Evolutionary conservation across 2,329 filamentous ascomycete species (phyloP), one percentile per base, ranked within the genome.

Genomic region (Coniochaeta hoffmannii): DNA sequence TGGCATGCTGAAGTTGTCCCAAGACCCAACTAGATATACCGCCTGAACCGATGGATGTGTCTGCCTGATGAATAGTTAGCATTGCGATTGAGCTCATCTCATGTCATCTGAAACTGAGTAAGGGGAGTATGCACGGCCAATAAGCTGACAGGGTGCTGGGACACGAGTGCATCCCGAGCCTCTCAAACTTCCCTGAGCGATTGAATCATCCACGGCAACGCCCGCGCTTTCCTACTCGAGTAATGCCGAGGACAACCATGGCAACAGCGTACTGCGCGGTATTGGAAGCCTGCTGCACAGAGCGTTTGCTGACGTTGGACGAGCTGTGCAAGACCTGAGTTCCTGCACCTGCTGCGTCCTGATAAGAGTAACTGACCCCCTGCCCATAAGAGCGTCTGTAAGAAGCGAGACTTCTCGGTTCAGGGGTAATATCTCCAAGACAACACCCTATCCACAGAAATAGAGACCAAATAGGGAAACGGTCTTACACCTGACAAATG

Each of bases 1-100:
- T 52, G 83, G 76, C 66, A 81, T 84, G 58, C 80, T 77, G 73
- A 97, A 97, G 75, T 96, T 96, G 75, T 97, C 92, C 93, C 93
- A 97, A 60, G 91, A 96, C 59, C 93, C 93, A 63, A 94, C 79
- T 49, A 97, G 80, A 66, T 89, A 85, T 61, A 97, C 89, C 46
- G 86, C 87, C 60, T 79, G 78, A 59, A 85, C 79, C 53, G 81
- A 78, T 60, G 80, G 78, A 62, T 79, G 69, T 55, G 83, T 85
- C 72, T 81, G 77, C 66, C 83, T 87, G 67, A 56, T 17, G 24
- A 26, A 2, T 9, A 28, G 50, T 53, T 31, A 53, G 50, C 22
- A 46, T 28, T 8, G 9, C 19, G 41, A 46, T 28, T 44, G 7
- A 12, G 19, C n/a, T 19, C 17, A 24, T 41, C 17, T 41, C 36